phyloP scores from a whole-genome alignment of 2,329 filamentous ascomycete genomes.

The Pyricularia sp. region DNA sequence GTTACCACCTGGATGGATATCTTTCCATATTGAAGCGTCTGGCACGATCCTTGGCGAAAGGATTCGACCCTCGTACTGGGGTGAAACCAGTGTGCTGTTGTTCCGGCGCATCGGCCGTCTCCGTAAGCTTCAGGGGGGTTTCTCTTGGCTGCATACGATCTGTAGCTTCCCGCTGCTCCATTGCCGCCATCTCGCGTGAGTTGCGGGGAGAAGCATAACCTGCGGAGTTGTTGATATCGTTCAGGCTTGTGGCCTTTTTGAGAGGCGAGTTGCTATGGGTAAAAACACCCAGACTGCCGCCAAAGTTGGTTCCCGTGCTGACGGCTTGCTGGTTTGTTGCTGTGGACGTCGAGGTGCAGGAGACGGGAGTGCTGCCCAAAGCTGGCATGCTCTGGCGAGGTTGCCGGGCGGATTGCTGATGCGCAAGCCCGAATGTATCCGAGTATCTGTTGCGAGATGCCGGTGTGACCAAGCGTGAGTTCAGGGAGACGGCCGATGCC shows the following conservation, averaged over 20 bases:
- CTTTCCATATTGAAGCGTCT: conserved; percentile 29
- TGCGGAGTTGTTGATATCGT: conserved; percentile 38
- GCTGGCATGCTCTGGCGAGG: conserved; percentile 13
- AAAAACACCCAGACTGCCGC: conserved; percentile 73
- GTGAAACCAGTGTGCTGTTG: conserved; percentile 2
- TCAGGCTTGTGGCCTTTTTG: conserved; percentile 62
- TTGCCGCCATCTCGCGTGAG: conserved; percentile 51
- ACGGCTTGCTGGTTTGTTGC: conserved; percentile 16
- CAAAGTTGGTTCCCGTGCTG: conserved; percentile 28
- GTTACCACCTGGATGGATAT: conserved; percentile 23
- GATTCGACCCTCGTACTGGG: conserved; percentile 19
- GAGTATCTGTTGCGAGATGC: conserved; percentile 16
- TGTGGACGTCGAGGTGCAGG: conserved; percentile 5
- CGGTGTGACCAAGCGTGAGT: conserved; percentile 34
- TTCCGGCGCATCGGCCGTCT: conserved; percentile 6
- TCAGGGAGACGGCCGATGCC: conserved; percentile 27
- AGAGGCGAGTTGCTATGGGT: conserved; percentile 75
- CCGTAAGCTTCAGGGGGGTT: conserved; percentile 29
- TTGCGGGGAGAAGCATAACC: conserved; percentile 42
- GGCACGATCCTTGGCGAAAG: conserved; percentile 27
- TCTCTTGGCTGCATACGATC: conserved; percentile 23
- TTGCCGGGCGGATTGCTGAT: conserved; percentile 7
- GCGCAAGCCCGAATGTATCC: conserved; percentile 21
- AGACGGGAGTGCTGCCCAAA: conserved; percentile 1
- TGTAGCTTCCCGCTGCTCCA: conserved; percentile 36